Percentiles rank a stretch among this genome's conserved stretches.
These are phyloP conservation scores for Phytophthora europaea DNA, from an alignment of 352 stramenopile species.

Conservation along the genomic window DNA sequence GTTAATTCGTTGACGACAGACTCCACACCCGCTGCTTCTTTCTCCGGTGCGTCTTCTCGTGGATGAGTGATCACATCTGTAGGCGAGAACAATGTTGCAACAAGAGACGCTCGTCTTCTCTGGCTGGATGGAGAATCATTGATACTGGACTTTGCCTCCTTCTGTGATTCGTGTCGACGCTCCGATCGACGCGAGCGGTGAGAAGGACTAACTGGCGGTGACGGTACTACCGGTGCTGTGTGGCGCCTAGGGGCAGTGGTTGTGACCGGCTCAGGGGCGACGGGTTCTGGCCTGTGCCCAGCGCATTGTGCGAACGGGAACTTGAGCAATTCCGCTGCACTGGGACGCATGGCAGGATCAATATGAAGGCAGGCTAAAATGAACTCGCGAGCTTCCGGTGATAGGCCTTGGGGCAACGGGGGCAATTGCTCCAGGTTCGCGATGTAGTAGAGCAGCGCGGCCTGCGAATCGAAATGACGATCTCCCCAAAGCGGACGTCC, in stretches of 20 bases:
- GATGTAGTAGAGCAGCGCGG: conserved; percentile 74
- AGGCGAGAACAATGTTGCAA: conserved; percentile 21
- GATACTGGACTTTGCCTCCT: background rate
- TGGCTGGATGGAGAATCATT: background rate
- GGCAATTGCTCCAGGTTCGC: conserved; percentile 59
- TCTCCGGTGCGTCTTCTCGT: conserved; percentile 15
- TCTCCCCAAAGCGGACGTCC: conserved; percentile 81
- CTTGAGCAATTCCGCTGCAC: conserved; percentile 88
- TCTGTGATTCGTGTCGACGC: background rate
- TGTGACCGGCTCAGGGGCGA: conserved; percentile 10
- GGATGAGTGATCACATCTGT: background rate
- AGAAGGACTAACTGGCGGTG: background rate
- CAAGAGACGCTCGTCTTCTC: conserved; percentile 25
- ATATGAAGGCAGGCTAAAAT: conserved; percentile 63
- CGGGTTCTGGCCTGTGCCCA: conserved; percentile 20
- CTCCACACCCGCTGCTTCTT: conserved; percentile 2
- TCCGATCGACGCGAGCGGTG: conserved; percentile 16
- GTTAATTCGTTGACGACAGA: background rate
- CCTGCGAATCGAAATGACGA: conserved; percentile 80
- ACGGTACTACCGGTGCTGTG: conserved; percentile 28
- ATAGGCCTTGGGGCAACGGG: conserved; percentile 50
- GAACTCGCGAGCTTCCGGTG: conserved; percentile 54
- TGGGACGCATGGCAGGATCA: conserved; percentile 72
- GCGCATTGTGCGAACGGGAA: conserved; percentile 87
- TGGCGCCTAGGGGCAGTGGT: conserved; percentile 24